These are phyloP conservation scores for Lepiota subincarnata DNA, from an alignment of 768 basidiomycete species.

Conservation along the genomic window DNA sequence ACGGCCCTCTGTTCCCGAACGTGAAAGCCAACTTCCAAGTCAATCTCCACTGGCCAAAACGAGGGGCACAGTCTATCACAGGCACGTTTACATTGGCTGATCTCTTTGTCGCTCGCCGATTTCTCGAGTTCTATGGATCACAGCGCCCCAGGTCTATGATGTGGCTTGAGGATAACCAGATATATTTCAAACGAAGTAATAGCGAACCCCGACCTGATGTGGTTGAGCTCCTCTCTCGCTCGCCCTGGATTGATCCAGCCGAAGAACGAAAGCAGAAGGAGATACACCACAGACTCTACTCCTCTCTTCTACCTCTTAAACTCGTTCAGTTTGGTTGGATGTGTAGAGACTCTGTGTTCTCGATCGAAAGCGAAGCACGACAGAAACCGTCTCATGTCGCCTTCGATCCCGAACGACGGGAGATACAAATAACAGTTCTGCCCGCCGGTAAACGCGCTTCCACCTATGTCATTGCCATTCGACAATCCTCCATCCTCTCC, in stretches of 20 bases:
- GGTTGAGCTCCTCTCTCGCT: constrained; percentile 30
- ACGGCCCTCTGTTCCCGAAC: constrained; percentile 33
- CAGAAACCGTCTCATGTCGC: constrained; percentile 20
- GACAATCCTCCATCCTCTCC: constrained; percentile 37
- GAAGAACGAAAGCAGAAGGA: constrained; percentile 29
- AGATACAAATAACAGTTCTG: constrained; percentile 34
- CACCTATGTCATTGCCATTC: constrained; percentile 35
- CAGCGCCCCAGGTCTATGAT: neutral
- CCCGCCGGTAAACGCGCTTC: constrained; percentile 17
- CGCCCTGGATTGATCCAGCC: constrained; percentile 39
- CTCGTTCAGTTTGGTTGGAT: constrained; percentile 56
- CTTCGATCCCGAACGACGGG: constrained; percentile 40
- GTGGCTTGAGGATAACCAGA: constrained; percentile 25
- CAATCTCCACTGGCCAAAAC: constrained; percentile 32
- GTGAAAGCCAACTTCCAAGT: constrained; percentile 50
- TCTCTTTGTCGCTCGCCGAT: constrained; percentile 33
- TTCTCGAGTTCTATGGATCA: constrained; percentile 34
- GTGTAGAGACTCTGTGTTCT: constrained; percentile 52
- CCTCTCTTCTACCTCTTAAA: constrained; percentile 25
- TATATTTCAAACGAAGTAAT: constrained; percentile 29
- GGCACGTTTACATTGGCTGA: constrained; percentile 50
- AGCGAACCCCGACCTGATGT: constrained; percentile 24
- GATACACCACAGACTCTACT: constrained; percentile 23
- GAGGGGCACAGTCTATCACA: constrained; percentile 29
- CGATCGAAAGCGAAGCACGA: constrained; percentile 36